A percentile compares a stretch with the other conserved stretches of the same genome.
These are phyloP conservation scores for Isatis lusitanica DNA, from an alignment of 441 rosid species.

Conservation along the genomic window DNA sequence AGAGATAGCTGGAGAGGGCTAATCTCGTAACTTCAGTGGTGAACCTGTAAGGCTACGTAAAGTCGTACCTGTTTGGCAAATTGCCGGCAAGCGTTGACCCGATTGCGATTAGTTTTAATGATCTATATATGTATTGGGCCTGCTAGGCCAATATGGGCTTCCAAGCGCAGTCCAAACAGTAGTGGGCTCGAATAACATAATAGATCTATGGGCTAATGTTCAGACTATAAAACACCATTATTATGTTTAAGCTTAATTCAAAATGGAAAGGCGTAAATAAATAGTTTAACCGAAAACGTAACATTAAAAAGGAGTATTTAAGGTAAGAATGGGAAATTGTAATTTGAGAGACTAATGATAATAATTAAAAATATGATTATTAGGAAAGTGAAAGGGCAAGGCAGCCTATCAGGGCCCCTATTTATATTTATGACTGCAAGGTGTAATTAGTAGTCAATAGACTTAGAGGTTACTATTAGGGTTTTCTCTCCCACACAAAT, in stretches of 20 bases:
- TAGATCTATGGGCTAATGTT: background rate
- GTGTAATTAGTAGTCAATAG: background rate
- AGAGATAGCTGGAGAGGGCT: background rate
- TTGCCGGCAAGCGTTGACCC: conserved; percentile 33
- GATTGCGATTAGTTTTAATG: background rate
- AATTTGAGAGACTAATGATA: background rate
- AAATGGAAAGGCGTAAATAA: background rate
- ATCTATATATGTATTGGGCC: background rate
- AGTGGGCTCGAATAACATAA: background rate
- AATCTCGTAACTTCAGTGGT: background rate
- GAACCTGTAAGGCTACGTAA: conserved; percentile 24
- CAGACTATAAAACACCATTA: background rate
- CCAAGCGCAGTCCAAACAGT: background rate
- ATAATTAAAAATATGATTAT: background rate
- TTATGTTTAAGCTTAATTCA: background rate
- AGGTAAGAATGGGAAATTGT: background rate
- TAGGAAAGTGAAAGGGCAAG: background rate
- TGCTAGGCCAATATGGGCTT: background rate
- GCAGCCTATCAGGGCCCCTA: background rate
- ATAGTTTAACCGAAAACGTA: background rate
- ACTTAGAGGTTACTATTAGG: background rate
- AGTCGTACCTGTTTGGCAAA: conserved; percentile 12
- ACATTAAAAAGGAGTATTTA: background rate
- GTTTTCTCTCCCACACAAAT: conserved; percentile 11
- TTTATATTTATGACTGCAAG: background rate